Base-by-base conservation (phyloP, 208 protist genomes). In the Phytomonas francai region DNA sequence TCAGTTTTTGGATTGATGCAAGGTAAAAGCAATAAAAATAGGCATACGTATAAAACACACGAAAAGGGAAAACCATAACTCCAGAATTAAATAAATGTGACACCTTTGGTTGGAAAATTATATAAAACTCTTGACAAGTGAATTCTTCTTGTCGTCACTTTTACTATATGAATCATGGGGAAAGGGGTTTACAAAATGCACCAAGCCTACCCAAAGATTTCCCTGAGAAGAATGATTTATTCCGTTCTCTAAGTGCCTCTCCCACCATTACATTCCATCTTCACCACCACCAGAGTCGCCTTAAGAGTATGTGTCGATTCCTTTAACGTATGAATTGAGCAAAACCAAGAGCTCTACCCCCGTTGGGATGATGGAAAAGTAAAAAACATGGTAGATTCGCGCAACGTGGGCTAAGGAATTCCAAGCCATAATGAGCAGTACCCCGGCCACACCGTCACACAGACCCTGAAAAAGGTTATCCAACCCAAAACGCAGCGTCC, bases 311-410 rank as follows among this genome's bases (percentile, higher is more conserved):
- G 74, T 68, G 45, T 93, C 76, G 33, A 86, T 45, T 0, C 84
- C 84, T 29, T 49, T 57, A 49, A 70, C 51, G 59, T 84, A 89
- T 19, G 85, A 89, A 34, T 73, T 62, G 7, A 65, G 71, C 59
- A 94, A 56, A 28, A 75, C 67, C 22, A 81, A 57, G 9, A 76
- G 67, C 51, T 91, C 88, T 56, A 91, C 68, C 28, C 65, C 77
- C n/a, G 83, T 84, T 30, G 88, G 83, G 28, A 90, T 84, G 32
- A 88, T 81, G 59, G 77, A 91, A 16, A 85, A 79, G 64, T 85
- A 91, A 32, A 91, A 91, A 1, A 91, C 68, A 29, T 89, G 81
- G 81, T 81, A 94, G 8, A 90, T 69, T 11, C 76, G 74, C 11
- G 69, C 74, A 0, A 89, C 77, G 65, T 85, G 73, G 11, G 71